Percentiles rank a stretch among this genome's conserved stretches.
These are phyloP conservation scores for Quercus mongolica DNA, from an alignment of 306 rosid genomes.

Conservation along the genomic window DNA sequence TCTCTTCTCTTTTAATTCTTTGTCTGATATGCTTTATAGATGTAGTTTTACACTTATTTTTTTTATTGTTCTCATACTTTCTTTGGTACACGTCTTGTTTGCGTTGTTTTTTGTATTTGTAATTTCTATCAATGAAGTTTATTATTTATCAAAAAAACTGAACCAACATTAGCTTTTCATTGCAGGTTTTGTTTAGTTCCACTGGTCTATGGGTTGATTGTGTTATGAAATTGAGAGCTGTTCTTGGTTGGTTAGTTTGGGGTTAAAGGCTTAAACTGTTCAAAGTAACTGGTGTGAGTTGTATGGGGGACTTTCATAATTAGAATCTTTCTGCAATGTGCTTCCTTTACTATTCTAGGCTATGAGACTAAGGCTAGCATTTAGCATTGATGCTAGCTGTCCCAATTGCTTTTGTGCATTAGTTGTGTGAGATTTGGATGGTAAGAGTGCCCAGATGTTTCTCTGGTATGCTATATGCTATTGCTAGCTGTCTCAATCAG, in stretches of 20 bases:
- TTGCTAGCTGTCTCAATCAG: neutral
- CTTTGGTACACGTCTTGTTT: no score
- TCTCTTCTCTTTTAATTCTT: no score
- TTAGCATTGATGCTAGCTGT: slow-evolving; percentile 23
- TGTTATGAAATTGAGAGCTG: slow-evolving; percentile 17
- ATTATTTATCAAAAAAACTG: no score
- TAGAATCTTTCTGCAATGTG: neutral
- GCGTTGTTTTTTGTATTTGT: no score
- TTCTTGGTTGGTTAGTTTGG: neutral
- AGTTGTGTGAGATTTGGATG: slow-evolving; percentile 20
- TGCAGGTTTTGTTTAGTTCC: slow-evolving; percentile 17
- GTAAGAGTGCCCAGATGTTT: slow-evolving; percentile 13
- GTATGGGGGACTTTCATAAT: neutral
- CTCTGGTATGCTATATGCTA: slow-evolving; percentile 11
- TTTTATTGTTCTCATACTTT: no score
- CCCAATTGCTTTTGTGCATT: slow-evolving; percentile 15
- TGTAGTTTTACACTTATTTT: no score
- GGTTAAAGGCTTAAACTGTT: slow-evolving; percentile 6
- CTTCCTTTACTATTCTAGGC: neutral
- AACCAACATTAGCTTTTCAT: neutral
- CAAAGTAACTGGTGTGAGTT: neutral
- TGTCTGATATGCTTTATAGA: no score
- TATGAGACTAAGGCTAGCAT: neutral
- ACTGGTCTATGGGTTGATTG: slow-evolving; percentile 15
- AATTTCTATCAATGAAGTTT: no score